A percentile compares a stretch with the other conserved stretches of the same genome.
Conservation (phyloP, 2,329 filamentous ascomycete species). For the Nothophaeocryptopus gaeumannii region DNA sequence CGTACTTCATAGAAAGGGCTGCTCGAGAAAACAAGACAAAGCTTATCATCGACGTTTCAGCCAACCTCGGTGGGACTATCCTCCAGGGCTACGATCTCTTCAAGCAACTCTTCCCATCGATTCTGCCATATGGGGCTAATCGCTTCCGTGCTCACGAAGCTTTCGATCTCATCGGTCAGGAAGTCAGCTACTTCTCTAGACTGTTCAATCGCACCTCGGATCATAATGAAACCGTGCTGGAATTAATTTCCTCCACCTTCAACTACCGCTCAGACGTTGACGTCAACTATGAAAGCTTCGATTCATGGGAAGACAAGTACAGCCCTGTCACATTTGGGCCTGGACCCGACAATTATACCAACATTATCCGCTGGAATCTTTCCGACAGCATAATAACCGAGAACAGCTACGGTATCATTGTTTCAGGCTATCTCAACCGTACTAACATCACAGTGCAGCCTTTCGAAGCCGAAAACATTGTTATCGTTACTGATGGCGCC, state of each 20-base stretch:
- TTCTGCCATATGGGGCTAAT: slow-evolving; percentile 49
- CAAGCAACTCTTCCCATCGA: slow-evolving; percentile 54
- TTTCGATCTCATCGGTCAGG: slow-evolving; percentile 44
- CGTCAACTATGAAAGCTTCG: slow-evolving; percentile 50
- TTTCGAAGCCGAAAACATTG: slow-evolving; percentile 57
- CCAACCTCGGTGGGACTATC: slow-evolving; percentile 59
- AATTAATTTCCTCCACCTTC: slow-evolving; percentile 42
- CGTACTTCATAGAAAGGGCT: slow-evolving; percentile 43
- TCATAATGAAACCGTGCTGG: slow-evolving; percentile 40
- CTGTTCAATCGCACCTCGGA: slow-evolving; percentile 32
- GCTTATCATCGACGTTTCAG: slow-evolving; percentile 58
- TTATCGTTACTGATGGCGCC: slow-evolving; percentile 49
- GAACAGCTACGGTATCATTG: slow-evolving; percentile 36
- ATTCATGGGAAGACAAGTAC: slow-evolving; percentile 47
- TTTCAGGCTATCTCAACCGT: slow-evolving; percentile 52
- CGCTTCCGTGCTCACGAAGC: slow-evolving; percentile 52
- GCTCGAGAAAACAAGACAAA: slow-evolving; percentile 54
- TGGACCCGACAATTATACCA: slow-evolving; percentile 56
- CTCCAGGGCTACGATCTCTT: slow-evolving; percentile 61
- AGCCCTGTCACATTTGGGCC: slow-evolving; percentile 41
- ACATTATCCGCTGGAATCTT: slow-evolving; percentile 53
- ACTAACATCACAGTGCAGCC: slow-evolving; percentile 48
- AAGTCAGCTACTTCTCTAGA: slow-evolving; percentile 38
- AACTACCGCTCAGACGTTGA: slow-evolving; percentile 49
- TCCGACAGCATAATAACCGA: slow-evolving; percentile 42